Conservation (phyloP, 495 filamentous ascomycete species). For the Astrothelium subdiscretum region DNA sequence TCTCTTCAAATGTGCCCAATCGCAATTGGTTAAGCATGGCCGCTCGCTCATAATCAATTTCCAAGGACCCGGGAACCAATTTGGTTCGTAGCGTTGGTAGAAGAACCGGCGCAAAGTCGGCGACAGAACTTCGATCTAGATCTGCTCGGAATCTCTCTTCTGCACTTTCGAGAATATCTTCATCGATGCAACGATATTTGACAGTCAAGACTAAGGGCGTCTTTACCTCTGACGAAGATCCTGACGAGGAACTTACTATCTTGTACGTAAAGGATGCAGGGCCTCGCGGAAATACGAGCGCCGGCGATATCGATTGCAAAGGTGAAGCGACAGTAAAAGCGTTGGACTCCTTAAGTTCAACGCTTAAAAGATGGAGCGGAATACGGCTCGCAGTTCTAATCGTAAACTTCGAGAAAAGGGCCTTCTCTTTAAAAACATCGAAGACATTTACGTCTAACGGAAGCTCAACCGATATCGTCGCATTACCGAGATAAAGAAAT, state of each 20-base stretch:
- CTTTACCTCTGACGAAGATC: conserved; percentile 17
- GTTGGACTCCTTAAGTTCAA: conserved; percentile 57
- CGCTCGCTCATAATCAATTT: conserved; percentile 17
- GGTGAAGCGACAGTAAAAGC: conserved; percentile 53
- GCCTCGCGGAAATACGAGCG: conserved; percentile 66
- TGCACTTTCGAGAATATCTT: conserved; percentile 39
- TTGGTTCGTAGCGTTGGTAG: conserved; percentile 22
- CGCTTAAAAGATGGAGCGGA: conserved; percentile 62
- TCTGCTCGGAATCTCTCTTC: conserved; percentile 33
- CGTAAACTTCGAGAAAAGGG: conserved; percentile 80
- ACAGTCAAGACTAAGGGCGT: conserved; percentile 54
- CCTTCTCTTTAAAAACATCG: conserved; percentile 77
- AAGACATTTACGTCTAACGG: conserved; percentile 93
- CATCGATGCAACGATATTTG: conserved; percentile 66
- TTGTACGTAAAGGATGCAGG: conserved; percentile 77
- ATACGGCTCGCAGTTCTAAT: conserved; percentile 64
- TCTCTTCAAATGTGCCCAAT: conserved; percentile 21
- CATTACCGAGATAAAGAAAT: conserved; percentile 57
- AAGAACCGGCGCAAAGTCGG: conserved; percentile 36
- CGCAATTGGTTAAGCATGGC: conserved; percentile 16
- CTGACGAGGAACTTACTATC: conserved; percentile 35
- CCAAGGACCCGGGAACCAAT: conserved; percentile 5
- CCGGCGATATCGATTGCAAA: conserved; percentile 35
- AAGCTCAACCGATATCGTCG: conserved; percentile 54
- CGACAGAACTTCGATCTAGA: conserved; percentile 34